Conservation (phyloP, 345 rosid species). For the Populus deltoides region DNA sequence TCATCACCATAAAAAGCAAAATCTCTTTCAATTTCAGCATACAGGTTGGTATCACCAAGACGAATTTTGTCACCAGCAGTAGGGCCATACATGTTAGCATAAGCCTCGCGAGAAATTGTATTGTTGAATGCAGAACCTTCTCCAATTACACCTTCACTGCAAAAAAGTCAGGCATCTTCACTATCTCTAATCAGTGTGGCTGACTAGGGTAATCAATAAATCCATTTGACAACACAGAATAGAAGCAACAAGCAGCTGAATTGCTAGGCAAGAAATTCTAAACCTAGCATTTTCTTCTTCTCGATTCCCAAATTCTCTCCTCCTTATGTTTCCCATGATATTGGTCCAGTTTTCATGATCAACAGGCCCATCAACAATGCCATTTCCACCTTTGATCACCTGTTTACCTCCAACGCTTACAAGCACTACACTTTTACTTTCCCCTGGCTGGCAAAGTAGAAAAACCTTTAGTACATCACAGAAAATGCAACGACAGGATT, state of each 20-base stretch:
- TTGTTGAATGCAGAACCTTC: conserved; percentile 52
- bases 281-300: conserved; percentile 76
- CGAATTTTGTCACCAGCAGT: conserved; percentile 84
- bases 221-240: conserved; percentile 3
- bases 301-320: conserved; percentile 42
- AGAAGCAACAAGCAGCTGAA: conserved; percentile 17
- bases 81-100: conserved; percentile 93
- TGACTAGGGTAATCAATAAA: conserved; percentile 6
- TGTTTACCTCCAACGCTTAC: conserved; percentile 75
- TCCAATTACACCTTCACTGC: conserved; percentile 71
- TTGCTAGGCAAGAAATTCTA: conserved; percentile 21
- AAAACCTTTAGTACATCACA: conserved; percentile 5
- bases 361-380: conserved; percentile 62
- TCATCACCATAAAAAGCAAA: conserved; percentile 86
- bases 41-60: conserved; percentile 85
- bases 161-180: conserved; percentile 22
- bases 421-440: conserved; percentile 65
- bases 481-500: not conserved
- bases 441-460: conserved; percentile 81
- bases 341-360: conserved; percentile 38
- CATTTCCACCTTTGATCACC: conserved; percentile 85
- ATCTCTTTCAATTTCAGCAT: conserved; percentile 82
- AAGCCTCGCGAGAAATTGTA: conserved; percentile 55
- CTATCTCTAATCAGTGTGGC: not conserved
- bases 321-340: conserved; percentile 43